Conservation (phyloP, 768 basidiomycete genomes). For the Leccinum subgranulosum region DNA sequence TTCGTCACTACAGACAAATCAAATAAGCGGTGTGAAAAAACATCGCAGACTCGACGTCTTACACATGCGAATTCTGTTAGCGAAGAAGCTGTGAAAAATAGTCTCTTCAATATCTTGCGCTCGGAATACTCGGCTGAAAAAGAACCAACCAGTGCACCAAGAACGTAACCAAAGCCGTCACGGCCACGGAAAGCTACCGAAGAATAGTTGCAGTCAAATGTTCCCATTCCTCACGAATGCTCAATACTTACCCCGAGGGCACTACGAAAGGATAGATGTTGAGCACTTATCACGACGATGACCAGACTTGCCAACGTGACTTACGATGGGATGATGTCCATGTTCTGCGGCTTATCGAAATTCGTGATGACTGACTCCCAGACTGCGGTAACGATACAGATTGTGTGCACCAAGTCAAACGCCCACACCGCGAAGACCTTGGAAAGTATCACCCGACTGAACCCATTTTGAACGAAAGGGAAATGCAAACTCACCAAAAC, state of each 20-base stretch:
- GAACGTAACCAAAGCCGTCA: conserved; percentile 31
- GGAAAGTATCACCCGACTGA: neutral
- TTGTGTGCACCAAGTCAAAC: conserved; percentile 29
- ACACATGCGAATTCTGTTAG: conserved; percentile 34
- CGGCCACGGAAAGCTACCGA: conserved; percentile 30
- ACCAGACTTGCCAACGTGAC: neutral
- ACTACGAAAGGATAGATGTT: conserved; percentile 5
- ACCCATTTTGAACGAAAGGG: neutral
- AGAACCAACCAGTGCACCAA: conserved; percentile 32
- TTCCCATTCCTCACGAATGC: neutral
- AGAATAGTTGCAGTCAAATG: neutral
- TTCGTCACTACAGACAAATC: conserved; percentile 26
- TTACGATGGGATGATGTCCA: conserved; percentile 31
- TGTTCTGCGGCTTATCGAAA: conserved; percentile 21
- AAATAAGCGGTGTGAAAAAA: neutral
- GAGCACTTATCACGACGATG: neutral
- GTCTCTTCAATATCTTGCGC: neutral
- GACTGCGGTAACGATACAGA: conserved; percentile 22
- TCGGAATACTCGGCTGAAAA: neutral
- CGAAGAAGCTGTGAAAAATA: conserved; percentile 25
- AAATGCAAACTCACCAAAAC: conserved; percentile 20
- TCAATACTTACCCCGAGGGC: conserved; percentile 27
- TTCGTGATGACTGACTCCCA: conserved; percentile 29
- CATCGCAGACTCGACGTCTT: neutral
- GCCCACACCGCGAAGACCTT: conserved; percentile 30